phyloP scores from a whole-genome alignment of 1,284 basidiomycete genomes.

The Uromyces viciae-fabae region DNA sequence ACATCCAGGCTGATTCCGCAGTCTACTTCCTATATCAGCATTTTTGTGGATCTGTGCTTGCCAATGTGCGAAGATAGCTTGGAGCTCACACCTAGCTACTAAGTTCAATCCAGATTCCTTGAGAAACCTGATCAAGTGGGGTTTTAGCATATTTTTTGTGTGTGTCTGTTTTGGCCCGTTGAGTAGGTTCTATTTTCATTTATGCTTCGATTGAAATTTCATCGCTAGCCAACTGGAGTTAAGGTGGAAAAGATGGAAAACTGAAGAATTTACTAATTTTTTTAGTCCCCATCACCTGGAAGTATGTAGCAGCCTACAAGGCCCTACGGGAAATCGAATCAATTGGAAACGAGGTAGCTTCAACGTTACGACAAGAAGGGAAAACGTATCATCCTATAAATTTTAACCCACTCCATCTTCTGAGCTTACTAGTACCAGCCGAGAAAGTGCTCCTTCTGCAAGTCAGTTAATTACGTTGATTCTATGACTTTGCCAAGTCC shows the following conservation, averaged over 20 bases:
- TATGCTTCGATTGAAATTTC: no score
- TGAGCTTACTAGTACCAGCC: not conserved
- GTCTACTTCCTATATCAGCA: constrained; percentile 2
- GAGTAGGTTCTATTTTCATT: not conserved
- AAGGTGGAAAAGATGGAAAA: no score
- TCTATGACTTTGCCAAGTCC: no score
- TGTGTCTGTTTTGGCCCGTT: not conserved
- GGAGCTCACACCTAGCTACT: not conserved
- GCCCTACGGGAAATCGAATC: not conserved
- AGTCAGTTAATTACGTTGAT: not conserved
- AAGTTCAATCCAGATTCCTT: not conserved
- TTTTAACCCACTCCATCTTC: not conserved
- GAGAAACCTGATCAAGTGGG: not conserved
- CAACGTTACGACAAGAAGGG: not conserved
- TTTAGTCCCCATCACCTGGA: not conserved
- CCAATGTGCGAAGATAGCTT: constrained; percentile 1
- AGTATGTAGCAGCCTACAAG: not conserved
- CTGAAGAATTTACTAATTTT: no score
- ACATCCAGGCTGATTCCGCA: not conserved
- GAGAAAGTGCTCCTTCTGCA: not conserved
- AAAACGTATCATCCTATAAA: not conserved
- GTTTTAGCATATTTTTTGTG: not conserved
- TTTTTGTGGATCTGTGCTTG: not conserved
- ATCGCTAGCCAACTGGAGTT: no score
- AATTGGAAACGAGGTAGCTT: not conserved